Conservation (phyloP, 2,329 filamentous ascomycete species). For the Pseudogymnoascus sp. region DNA sequence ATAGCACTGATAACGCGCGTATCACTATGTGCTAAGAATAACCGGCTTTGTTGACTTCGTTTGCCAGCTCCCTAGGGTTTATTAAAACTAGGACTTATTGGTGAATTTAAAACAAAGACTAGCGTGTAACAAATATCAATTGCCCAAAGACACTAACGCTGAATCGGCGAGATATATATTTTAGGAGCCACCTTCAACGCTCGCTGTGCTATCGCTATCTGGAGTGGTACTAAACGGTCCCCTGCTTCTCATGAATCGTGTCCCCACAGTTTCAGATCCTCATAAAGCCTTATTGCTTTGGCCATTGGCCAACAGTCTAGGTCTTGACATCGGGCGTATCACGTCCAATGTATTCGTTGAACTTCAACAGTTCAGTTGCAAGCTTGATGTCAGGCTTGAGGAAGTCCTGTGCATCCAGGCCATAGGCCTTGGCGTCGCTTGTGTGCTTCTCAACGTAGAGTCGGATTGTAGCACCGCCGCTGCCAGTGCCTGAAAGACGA, state of each 20-base stretch:
- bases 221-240: neutral
- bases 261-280: neutral
- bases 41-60: neutral
- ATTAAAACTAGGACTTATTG: neutral
- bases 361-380: slow-evolving; percentile 76
- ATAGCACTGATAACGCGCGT: neutral
- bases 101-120: neutral
- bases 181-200: neutral
- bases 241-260: neutral
- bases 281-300: neutral
- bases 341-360: slow-evolving; percentile 87
- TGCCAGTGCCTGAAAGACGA: slow-evolving; percentile 88
- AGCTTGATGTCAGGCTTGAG: slow-evolving; percentile 82
- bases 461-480: slow-evolving; percentile 90
- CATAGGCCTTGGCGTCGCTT: slow-evolving; percentile 68
- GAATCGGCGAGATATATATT: neutral
- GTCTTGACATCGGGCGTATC: slow-evolving; percentile 96
- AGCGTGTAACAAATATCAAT: neutral
- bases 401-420: slow-evolving; percentile 83
- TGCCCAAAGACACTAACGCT: neutral
- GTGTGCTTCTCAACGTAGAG: slow-evolving; percentile 97
- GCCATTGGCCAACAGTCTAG: neutral
- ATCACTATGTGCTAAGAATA: neutral
- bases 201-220: slow-evolving; percentile 3
- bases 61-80: neutral